Evolutionary conservation across 129 eudicot species (phyloP), one percentile per base, ranked within the genome.

Genomic region (Deinandra increscens): DNA sequence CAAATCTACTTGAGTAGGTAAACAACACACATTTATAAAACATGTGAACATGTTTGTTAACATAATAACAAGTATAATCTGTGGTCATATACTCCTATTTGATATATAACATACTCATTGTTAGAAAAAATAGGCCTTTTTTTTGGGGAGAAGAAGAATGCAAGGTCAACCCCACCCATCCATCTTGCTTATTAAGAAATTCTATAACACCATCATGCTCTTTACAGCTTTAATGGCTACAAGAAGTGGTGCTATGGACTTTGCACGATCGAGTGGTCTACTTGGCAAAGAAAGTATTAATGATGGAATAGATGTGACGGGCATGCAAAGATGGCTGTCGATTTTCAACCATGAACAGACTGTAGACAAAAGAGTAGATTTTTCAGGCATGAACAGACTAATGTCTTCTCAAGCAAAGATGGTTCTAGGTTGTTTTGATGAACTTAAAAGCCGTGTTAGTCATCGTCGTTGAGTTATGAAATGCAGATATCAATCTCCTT

Each of bases 211-310:
- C 26, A 9, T 5, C 43, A 13, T 70, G 50, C 48, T 44, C 13
- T 62, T 69, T 65, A 50, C 79, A 86, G 98, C 85, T 78, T 55
- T 86, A 34, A 80, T 42, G 84, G 89, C 82, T 6, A 79, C 98
- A 60, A 82, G 79, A 70, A 82, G 79, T 59, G 82, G 88, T 77
- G 88, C 83, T 26, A 15, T 70, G 65, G 87, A 79, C 51, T 41
- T 84, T 66, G 78, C 85, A 42, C 86, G 66, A 53, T 73, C 89
- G 39, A 81, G 69, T 58, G 78, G 67, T 54, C 69, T 77, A 56
- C 81, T 70, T 60, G 79, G 75, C 26, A 54, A 72, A 83, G 79
- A 72, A 44, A 71, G 43, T 41, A 44, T 31, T 26, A 59, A 81
- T 73, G 77, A 65, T 56, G 80, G 73, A 18, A 55, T 75, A 55